Base-by-base conservation (phyloP, 2,329 filamentous ascomycete species). In the Sordariomycetes sp. region DNA sequence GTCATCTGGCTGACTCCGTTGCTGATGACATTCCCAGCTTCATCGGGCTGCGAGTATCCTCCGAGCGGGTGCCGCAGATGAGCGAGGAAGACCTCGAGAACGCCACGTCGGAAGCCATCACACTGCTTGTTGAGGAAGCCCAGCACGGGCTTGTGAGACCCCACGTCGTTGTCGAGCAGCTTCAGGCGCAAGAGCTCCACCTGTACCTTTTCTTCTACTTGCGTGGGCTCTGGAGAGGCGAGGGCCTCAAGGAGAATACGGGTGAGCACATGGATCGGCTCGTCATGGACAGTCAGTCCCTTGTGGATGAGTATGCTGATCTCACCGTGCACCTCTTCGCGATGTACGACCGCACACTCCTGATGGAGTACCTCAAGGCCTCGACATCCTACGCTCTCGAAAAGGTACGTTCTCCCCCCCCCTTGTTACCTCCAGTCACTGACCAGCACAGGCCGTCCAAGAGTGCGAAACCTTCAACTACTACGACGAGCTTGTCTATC, bases 201-300 rank as follows among this genome's bases (percentile, higher is more conserved):
- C 65, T 86, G 0, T 95, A 94, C 50, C 71, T 94, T 0, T 96
- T 84, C 62, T 93, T 96, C 59, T 98, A 98, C 54, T 70, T 98
- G 17, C 79, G 83, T 10, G 79, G 81, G 1, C 66, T 98, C 3
- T 98, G 90, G 88, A 75, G 71, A 39, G 86, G 85, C 1, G 75
- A 86, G 39, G 75, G 73, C 8, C 70, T 80, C 23, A 59, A 63
- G 38, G 70, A 75, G 36, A 63, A 70, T 42, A 55, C 58, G 15
- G 63, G 63, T 15, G 71, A 75, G 41, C 72, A 67, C 27, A 64
- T 64, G 26, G 75, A 79, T 30, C 65, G 70, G 9, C 56, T 79
- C 4, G 55, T 75, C 7, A 63, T 70, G 43, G 77, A 79, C 39
- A 76, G 70, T 40, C 67, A 69, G 46, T 68, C 82, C 3, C 66